Base-by-base conservation (phyloP, 2,329 filamentous ascomycete genomes). In the Beauveria pseudobassiana region DNA sequence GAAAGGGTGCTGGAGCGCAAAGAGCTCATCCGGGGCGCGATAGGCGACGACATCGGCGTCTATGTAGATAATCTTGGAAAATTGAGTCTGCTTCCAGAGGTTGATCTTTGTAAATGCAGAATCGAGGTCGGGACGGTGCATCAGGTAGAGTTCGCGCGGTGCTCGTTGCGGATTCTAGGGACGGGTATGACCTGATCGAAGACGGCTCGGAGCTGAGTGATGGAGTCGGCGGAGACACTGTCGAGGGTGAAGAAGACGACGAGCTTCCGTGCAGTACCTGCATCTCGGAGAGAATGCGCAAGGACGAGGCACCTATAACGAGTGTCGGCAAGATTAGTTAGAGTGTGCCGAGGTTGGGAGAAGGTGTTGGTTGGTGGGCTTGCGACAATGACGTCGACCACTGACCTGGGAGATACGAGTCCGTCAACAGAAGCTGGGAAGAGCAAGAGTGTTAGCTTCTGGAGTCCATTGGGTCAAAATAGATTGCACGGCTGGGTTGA, bases 41-140 rank as follows among this genome's bases (percentile, higher is more conserved):
- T 96, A 84, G 34, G 91, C 90, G n/a, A 99, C 89, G 46, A 96
- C 85, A 70, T 99, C 95, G 64, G 93, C 90, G 72, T 99, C 95
- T 65, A 99, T 82, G 75, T 98, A 99, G 62, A 99, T 90, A 62
- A 99, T 91, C 76, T 89, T 93, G 66, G 88, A 86, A 75, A 93
- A 99, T 71, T 96, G 91, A 3, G 85, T 88, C 75, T 93, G 89
- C 66, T 88, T 90, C 95, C 95, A 99, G 20, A 99, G 81, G 67
- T 91, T 87, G 75, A 99, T 93, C 79, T 99, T 99, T 67, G 95
- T 98, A 72, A 98, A 98, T 65, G 93, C 90, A 30, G 92, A 93
- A 70, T 93, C 87, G 56, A 99, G 82, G 71, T 99, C 95, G 65
- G 87, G 84, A 59, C 95, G 90, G 72, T 92, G 87, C 93, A 99